A percentile compares a stretch with the other conserved stretches of the same genome.
phyloP scores from a whole-genome alignment of 2,329 filamentous ascomycete species.

The Ilyonectria mors-panacis region DNA sequence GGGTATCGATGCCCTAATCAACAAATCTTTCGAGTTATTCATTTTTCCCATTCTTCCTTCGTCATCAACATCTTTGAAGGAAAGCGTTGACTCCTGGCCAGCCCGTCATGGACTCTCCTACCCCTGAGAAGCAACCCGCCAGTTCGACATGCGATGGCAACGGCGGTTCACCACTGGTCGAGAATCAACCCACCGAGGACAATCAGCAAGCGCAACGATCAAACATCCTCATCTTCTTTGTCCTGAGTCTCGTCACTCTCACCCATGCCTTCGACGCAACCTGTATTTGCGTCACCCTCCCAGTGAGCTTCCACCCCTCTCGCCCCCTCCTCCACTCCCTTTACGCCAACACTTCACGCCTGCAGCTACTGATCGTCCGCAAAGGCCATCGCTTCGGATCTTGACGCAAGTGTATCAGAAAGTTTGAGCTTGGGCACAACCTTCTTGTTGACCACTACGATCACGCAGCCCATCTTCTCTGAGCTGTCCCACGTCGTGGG shows the following conservation, averaged over 20 bases:
- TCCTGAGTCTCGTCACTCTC: conserved; percentile 42
- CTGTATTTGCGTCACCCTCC: conserved; percentile 49
- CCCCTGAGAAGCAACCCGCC: not conserved
- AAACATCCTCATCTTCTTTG: conserved; percentile 38
- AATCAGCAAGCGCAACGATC: not conserved
- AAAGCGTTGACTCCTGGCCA: not conserved
- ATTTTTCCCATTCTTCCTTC: not conserved
- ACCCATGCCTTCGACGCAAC: conserved; percentile 48
- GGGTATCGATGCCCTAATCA: not conserved
- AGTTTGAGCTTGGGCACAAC: conserved; percentile 67
- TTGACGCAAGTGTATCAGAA: conserved; percentile 45
- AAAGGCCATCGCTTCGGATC: conserved; percentile 44
- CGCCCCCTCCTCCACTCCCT: not conserved
- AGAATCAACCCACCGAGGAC: not conserved
- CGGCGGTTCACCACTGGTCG: not conserved
- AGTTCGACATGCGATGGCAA: not conserved
- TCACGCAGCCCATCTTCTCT: conserved; percentile 67
- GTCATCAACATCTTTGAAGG: not conserved
- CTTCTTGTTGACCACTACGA: conserved; percentile 76
- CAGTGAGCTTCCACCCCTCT: conserved; percentile 29
- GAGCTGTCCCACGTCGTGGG: conserved; percentile 56
- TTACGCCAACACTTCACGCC: not conserved
- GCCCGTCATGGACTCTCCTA: not conserved
- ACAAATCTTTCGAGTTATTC: not conserved
- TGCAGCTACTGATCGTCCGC: conserved; percentile 15